These are phyloP conservation scores for Fusarium torreyae DNA, from an alignment of 2,329 filamentous ascomycete genomes.

Conservation along the genomic window DNA sequence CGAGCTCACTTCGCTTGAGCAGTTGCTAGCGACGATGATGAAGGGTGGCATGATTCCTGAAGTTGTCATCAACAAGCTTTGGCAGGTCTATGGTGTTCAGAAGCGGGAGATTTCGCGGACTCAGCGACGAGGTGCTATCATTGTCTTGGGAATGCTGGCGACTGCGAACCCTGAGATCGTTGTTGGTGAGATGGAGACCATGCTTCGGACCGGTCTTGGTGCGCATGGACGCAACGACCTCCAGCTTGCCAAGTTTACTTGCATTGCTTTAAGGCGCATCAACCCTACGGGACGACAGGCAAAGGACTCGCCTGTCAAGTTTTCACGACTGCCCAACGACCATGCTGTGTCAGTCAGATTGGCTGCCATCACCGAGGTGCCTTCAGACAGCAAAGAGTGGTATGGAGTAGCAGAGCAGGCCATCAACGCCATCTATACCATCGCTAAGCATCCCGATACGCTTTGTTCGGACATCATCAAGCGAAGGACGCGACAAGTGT, in stretches of 20 bases:
- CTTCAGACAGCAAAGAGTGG: conserved; percentile 95
- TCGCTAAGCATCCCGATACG: conserved; percentile 94
- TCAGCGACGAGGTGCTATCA: conserved; percentile 93
- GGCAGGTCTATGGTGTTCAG: conserved; percentile 97
- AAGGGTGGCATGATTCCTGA: conserved; percentile 90
- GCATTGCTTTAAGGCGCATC: conserved; percentile 91
- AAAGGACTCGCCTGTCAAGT: conserved; percentile 77
- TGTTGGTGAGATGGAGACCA: conserved; percentile 94
- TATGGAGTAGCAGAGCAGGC: conserved; percentile 96
- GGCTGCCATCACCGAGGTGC: conserved; percentile 86
- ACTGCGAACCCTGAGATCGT: conserved; percentile 94
- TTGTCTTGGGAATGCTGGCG: conserved; percentile 96
- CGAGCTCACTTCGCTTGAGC: conserved; percentile 94
- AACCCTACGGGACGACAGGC: conserved; percentile 86
- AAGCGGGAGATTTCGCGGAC: conserved; percentile 93
- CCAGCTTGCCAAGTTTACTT: conserved; percentile 93
- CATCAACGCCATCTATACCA: conserved; percentile 92
- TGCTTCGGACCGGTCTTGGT: conserved; percentile 91
- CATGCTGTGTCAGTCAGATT: conserved; percentile 88
- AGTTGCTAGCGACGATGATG: conserved; percentile 98
- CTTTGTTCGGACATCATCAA: conserved; percentile 93
- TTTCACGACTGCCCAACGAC: conserved; percentile 89
- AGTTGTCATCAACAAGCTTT: conserved; percentile 89
- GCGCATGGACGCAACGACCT: conserved; percentile 85
- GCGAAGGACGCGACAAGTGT: conserved; percentile 88